Evolutionary conservation across 2,329 filamentous ascomycete genomes (phyloP).

Genomic region (Aureobasidium sp.): DNA sequence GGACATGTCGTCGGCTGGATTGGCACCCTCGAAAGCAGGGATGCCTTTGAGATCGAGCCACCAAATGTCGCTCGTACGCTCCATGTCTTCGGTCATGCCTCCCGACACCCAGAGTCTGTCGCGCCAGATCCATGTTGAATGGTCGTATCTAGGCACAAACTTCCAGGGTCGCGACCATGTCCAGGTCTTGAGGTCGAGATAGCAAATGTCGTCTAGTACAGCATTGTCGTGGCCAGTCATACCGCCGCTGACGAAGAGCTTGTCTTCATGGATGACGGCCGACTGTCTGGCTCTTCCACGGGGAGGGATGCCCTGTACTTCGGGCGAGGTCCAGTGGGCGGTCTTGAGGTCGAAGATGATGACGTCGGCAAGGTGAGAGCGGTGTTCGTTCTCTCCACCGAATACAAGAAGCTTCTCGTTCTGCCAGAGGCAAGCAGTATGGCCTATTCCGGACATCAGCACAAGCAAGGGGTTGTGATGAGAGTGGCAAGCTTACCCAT

Average conservation of each 20-base stretch:
- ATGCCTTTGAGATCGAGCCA: slow-evolving; percentile 92
- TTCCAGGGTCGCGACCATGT: slow-evolving; percentile 96
- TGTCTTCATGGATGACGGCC: slow-evolving; percentile 90
- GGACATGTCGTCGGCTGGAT: slow-evolving; percentile 22
- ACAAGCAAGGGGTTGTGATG: background rate
- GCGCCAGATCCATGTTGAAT: slow-evolving; percentile 87
- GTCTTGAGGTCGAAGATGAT: slow-evolving; percentile 94
- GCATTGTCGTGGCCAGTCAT: slow-evolving; percentile 88
- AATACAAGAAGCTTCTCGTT: slow-evolving; percentile 95
- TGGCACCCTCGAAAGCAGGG: slow-evolving; percentile 58
- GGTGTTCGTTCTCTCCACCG: slow-evolving; percentile 94
- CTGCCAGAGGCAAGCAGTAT: slow-evolving; percentile 89
- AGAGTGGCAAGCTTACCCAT: slow-evolving; percentile 59
- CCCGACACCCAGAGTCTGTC: slow-evolving; percentile 96
- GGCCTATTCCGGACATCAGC: slow-evolving; percentile 47
- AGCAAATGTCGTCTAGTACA: slow-evolving; percentile 92
- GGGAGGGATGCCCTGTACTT: slow-evolving; percentile 74
- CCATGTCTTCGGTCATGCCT: slow-evolving; percentile 90
- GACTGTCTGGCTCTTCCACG: slow-evolving; percentile 89
- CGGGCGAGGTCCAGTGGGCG: slow-evolving; percentile 89
- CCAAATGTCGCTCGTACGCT: slow-evolving; percentile 91
- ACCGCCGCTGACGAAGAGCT: slow-evolving; percentile 91
- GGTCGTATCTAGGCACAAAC: slow-evolving; percentile 90
- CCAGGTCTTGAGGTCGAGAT: slow-evolving; percentile 92
- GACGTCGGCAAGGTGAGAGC: slow-evolving; percentile 88